A percentile compares a stretch with the other conserved stretches of the same genome.
Evolutionary conservation across 768 basidiomycete species (phyloP).

Genomic region (Arthromyces matolae): DNA sequence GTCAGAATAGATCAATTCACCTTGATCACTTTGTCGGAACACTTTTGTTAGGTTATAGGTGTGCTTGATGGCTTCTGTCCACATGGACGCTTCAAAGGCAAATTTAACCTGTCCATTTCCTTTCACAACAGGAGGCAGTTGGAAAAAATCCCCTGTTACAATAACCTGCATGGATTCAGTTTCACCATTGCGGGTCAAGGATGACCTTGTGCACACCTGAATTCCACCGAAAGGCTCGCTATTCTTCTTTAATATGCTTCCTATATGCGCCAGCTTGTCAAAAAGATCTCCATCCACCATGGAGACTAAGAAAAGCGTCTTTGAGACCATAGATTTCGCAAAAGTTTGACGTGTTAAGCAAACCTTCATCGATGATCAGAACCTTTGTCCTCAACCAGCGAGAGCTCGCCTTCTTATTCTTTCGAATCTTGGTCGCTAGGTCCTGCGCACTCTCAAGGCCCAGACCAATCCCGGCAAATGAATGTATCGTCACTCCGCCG

Average conservation of each 20-base stretch:
- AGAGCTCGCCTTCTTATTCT: constrained; percentile 77
- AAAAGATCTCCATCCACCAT: constrained; percentile 95
- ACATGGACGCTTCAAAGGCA: constrained; percentile 84
- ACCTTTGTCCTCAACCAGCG: constrained; percentile 86
- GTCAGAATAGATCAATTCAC: constrained; percentile 37
- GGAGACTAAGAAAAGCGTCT: constrained; percentile 69
- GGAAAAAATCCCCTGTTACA: constrained; percentile 97
- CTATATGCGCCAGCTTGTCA: constrained; percentile 83
- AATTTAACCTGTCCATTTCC: constrained; percentile 63
- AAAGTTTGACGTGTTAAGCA: neutral
- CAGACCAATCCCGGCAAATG: constrained; percentile 91
- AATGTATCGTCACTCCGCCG: constrained; percentile 92
- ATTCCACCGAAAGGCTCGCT: constrained; percentile 88
- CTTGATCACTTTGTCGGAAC: constrained; percentile 89
- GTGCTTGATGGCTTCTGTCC: constrained; percentile 70
- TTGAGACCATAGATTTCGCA: neutral
- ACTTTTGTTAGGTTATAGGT: constrained; percentile 94
- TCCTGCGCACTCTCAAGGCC: constrained; percentile 63
- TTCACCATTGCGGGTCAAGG: neutral
- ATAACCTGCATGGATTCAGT: constrained; percentile 51
- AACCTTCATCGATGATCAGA: constrained; percentile 81
- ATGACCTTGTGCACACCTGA: constrained; percentile 48
- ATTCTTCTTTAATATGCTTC: constrained; percentile 55
- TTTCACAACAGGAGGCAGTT: constrained; percentile 88
- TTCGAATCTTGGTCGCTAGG: constrained; percentile 63